Conservation (phyloP, 2,329 filamentous ascomycete genomes). For the Pestalotiopsis sp. region DNA sequence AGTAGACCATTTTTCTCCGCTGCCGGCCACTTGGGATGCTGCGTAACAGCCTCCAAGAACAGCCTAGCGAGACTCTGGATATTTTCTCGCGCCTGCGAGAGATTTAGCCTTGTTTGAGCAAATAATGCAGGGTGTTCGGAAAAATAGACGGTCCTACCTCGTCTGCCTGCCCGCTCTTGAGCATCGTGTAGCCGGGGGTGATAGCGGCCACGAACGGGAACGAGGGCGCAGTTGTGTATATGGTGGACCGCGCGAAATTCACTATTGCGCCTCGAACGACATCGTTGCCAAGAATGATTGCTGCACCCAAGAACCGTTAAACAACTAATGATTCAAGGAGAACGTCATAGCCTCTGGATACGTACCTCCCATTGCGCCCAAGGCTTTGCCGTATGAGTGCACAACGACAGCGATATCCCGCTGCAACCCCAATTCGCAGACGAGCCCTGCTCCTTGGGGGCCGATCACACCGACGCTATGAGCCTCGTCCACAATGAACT, state of each 20-base stretch:
- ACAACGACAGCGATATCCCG: slow-evolving; percentile 49
- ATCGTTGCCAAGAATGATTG: slow-evolving; percentile 24
- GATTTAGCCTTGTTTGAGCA: background rate
- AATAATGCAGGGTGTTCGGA: background rate
- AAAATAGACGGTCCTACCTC: slow-evolving; percentile 9
- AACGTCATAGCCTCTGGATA: background rate
- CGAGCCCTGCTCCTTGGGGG: slow-evolving; percentile 47
- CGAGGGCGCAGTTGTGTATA: slow-evolving; percentile 43
- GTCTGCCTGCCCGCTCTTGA: slow-evolving; percentile 36
- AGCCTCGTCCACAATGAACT: slow-evolving; percentile 60
- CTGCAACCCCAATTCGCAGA: slow-evolving; percentile 51
- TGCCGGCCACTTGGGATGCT: slow-evolving; percentile 23
- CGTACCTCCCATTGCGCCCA: slow-evolving; percentile 40
- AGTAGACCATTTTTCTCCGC: slow-evolving; percentile 30
- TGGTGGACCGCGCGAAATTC: slow-evolving; percentile 35
- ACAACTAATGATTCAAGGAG: slow-evolving; percentile 8
- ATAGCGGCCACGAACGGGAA: slow-evolving; percentile 43
- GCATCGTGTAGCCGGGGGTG: slow-evolving; percentile 31
- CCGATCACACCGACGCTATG: slow-evolving; percentile 56
- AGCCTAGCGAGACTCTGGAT: slow-evolving; percentile 26
- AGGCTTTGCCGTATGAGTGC: slow-evolving; percentile 56
- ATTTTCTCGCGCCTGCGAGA: slow-evolving; percentile 17
- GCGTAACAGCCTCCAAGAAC: slow-evolving; percentile 28
- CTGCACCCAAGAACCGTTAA: slow-evolving; percentile 14
- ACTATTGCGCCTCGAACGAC: slow-evolving; percentile 13